A percentile compares a stretch with the other conserved stretches of the same genome.
Evolutionary conservation across 2,329 filamentous ascomycete genomes (phyloP).

Genomic region (Torrubiellomyces zombiae): DNA sequence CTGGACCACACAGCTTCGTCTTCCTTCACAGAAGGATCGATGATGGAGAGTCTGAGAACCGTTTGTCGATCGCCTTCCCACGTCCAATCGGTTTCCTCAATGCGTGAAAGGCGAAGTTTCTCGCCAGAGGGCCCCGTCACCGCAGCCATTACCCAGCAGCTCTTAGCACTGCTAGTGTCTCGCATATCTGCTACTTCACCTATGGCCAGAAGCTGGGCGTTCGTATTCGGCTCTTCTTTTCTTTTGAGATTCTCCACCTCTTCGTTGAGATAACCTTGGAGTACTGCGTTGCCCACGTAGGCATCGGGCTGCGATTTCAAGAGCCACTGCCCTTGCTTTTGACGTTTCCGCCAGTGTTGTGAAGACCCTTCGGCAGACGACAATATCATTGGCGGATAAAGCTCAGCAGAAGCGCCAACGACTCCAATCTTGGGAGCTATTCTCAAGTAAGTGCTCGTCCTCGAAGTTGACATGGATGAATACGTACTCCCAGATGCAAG

Average conservation of each 20-base stretch:
- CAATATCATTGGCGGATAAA: conserved; percentile 17
- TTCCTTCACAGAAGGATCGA: conserved; percentile 24
- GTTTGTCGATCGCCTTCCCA: conserved; percentile 31
- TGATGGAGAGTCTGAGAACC: conserved; percentile 28
- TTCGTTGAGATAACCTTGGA: conserved; percentile 17
- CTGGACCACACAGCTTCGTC: conserved; percentile 37
- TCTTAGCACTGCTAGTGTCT: conserved; percentile 8
- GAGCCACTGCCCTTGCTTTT: conserved; percentile 31
- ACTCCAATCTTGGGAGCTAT: conserved; percentile 16
- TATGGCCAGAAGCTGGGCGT: conserved; percentile 29
- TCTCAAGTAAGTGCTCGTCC: not conserved
- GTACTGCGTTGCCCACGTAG: conserved; percentile 19
- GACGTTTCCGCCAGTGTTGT: conserved; percentile 13
- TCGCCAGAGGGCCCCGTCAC: conserved; percentile 41
- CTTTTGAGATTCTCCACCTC: conserved; percentile 16
- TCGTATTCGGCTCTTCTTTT: conserved; percentile 9
- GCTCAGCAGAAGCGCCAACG: conserved; percentile 15
- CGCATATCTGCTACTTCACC: conserved; percentile 34
- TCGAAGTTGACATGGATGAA: conserved; percentile 1
- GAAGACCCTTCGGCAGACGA: conserved; percentile 9
- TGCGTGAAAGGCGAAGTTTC: conserved; percentile 34
- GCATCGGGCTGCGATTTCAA: conserved; percentile 33
- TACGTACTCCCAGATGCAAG: conserved; percentile 12
- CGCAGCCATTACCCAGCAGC: conserved; percentile 25
- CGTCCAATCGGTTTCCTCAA: conserved; percentile 33